These are phyloP conservation scores for Coemansia sp. DNA, from an alignment of 192 early-diverging fungal species.

Conservation along the genomic window DNA sequence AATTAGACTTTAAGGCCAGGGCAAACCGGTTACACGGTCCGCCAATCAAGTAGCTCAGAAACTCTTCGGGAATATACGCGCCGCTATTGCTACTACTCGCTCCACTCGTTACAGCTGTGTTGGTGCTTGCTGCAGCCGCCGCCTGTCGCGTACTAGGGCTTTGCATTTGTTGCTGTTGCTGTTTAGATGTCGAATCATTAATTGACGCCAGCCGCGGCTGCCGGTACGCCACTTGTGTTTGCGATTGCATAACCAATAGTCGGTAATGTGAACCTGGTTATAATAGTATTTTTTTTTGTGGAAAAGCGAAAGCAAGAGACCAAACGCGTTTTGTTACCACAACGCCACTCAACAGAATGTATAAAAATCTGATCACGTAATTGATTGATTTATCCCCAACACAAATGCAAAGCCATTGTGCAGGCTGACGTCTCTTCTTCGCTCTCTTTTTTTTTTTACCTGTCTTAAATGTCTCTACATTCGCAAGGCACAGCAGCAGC, in stretches of 20 bases:
- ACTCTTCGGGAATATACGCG: slow-evolving; percentile 45
- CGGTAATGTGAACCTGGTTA: too few relatives aligned
- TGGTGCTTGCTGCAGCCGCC: not conserved
- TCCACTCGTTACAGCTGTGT: not conserved
- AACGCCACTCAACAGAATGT: not conserved
- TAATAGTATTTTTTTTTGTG: not conserved
- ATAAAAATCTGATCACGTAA: not conserved
- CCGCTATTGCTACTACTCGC: not conserved
- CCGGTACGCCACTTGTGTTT: slow-evolving; percentile 7
- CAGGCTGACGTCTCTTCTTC: too few relatives aligned
- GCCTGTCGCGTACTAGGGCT: not conserved
- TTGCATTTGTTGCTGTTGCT: slow-evolving; percentile 12
- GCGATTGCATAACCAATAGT: not conserved
- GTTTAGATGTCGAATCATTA: slow-evolving; percentile 17
- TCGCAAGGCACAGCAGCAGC: not conserved
- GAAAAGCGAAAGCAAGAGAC: not conserved
- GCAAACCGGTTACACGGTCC: slow-evolving; percentile 55
- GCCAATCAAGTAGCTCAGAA: slow-evolving; percentile 27
- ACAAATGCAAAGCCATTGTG: too few relatives aligned
- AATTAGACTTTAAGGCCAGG: slow-evolving; percentile 40
- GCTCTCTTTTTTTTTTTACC: too few relatives aligned
- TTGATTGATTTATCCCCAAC: not conserved
- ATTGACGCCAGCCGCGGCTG: slow-evolving; percentile 32
- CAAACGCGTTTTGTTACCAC: not conserved
- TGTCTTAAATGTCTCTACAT: not conserved